A percentile compares a stretch with the other conserved stretches of the same genome.
phyloP scores from a whole-genome alignment of 306 rosid species.

The Delonix regia region DNA sequence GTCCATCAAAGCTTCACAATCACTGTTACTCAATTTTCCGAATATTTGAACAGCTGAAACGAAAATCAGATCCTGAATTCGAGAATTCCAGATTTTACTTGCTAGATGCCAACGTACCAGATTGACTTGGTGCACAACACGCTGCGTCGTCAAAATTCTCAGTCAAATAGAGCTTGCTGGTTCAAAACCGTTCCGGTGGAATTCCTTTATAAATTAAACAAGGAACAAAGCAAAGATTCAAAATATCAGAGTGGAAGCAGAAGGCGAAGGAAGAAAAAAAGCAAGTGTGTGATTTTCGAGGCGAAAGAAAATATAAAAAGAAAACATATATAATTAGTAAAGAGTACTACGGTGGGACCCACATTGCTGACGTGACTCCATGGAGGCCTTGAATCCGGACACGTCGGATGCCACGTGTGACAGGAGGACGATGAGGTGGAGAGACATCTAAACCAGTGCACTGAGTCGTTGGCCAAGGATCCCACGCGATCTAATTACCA shows the following conservation, averaged over 20 bases:
- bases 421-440: slow-evolving; percentile 19
- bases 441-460: slow-evolving; percentile 16
- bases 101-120: not conserved
- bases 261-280: not conserved
- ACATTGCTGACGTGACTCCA: not conserved
- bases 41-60: not conserved
- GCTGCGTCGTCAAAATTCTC: not conserved
- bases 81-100: not conserved
- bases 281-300: not conserved
- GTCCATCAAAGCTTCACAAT: not conserved
- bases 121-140: not conserved
- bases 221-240: not conserved
- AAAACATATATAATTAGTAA: not conserved
- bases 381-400: not conserved
- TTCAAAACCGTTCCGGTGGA: not conserved
- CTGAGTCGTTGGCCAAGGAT: slow-evolving; percentile 1
- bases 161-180: not conserved
- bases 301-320: not conserved
- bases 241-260: not conserved
- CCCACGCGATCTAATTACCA: not conserved
- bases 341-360: not conserved
- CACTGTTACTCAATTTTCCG: not conserved
- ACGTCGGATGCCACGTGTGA: slow-evolving; percentile 11
- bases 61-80: not conserved
- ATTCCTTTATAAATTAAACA: not conserved